These are phyloP conservation scores for Neoboletus magnificus DNA, from an alignment of 768 basidiomycete species.

Conservation along the genomic window DNA sequence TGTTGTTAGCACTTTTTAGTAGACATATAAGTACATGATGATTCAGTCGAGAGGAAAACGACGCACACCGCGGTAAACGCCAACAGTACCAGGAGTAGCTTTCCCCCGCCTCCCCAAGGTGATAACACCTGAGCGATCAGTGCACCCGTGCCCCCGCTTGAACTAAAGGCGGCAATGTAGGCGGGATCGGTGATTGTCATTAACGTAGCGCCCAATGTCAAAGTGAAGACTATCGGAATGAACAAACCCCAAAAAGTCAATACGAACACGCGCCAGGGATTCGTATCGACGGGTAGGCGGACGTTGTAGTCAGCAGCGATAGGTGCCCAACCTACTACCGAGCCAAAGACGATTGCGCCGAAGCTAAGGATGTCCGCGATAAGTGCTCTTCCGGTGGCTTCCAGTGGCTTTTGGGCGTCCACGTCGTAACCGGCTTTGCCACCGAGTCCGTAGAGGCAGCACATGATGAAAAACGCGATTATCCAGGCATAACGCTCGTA, in stretches of 20 bases:
- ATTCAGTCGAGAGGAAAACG: neutral
- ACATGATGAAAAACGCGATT: conserved; percentile 42
- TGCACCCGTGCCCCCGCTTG: too few relatives aligned
- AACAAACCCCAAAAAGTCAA: conserved; percentile 50
- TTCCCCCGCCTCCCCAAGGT: conserved; percentile 42
- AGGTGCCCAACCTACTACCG: conserved; percentile 47
- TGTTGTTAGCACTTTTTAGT: conserved; percentile 35
- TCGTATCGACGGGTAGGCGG: conserved; percentile 43
- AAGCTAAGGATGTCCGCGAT: conserved; percentile 50
- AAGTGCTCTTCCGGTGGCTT: conserved; percentile 43
- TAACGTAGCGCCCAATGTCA: neutral
- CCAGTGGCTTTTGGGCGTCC: conserved; percentile 38
- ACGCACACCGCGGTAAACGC: conserved; percentile 41
- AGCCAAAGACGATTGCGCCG: conserved; percentile 50
- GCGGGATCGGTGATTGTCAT: too few relatives aligned
- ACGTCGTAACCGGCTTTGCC: conserved; percentile 45
- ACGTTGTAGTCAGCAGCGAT: conserved; percentile 56
- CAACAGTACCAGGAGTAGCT: conserved; percentile 40
- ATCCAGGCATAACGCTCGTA: conserved; percentile 61
- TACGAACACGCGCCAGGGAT: conserved; percentile 42
- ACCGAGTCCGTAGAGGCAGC: conserved; percentile 50
- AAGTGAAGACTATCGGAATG: conserved; percentile 43
- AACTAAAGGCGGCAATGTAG: too few relatives aligned
- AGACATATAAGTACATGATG: neutral
- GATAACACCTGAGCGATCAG: conserved; percentile 43